Evolutionary conservation across 1,284 basidiomycete species (phyloP).

Genomic region (Melampsora larici-populina): DNA sequence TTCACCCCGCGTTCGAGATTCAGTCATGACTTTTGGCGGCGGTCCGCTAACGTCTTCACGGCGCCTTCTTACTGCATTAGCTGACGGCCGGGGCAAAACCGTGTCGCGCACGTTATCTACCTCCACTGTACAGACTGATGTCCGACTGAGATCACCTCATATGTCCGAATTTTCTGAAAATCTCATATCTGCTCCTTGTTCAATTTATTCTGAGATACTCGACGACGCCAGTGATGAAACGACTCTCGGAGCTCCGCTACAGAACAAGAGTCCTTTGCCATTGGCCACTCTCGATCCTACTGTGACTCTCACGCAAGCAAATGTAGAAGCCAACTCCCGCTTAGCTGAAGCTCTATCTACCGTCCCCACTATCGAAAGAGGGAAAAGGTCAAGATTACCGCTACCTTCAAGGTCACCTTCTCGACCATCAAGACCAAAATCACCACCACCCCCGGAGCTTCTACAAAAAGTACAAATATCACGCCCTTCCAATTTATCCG

Average conservation of each 20-base stretch:
- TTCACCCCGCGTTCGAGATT: conserved; percentile 12
- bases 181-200: conserved; percentile 9
- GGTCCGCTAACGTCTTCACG: neutral
- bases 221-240: conserved; percentile 21
- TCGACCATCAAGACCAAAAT: conserved; percentile 28
- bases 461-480: conserved; percentile 22
- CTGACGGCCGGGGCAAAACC: neutral
- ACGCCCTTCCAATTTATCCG: conserved; percentile 6
- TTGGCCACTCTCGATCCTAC: neutral
- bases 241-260: conserved; percentile 12
- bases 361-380: neutral
- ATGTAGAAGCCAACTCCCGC: neutral
- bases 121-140: neutral
- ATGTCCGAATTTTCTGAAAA: conserved; percentile 32
- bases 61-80: neutral
- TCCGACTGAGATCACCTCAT: neutral
- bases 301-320: conserved; percentile 7
- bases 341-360: neutral
- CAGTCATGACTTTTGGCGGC: conserved; percentile 32
- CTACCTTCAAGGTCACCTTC: conserved; percentile 2
- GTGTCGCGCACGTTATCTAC: neutral
- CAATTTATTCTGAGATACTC: conserved; percentile 17
- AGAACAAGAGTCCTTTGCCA: neutral
- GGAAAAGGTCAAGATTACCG: neutral
- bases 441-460: conserved; percentile 36